These are phyloP conservation scores for Hemileccinum rubropunctum DNA, from an alignment of 768 basidiomycete genomes.

Conservation along the genomic window DNA sequence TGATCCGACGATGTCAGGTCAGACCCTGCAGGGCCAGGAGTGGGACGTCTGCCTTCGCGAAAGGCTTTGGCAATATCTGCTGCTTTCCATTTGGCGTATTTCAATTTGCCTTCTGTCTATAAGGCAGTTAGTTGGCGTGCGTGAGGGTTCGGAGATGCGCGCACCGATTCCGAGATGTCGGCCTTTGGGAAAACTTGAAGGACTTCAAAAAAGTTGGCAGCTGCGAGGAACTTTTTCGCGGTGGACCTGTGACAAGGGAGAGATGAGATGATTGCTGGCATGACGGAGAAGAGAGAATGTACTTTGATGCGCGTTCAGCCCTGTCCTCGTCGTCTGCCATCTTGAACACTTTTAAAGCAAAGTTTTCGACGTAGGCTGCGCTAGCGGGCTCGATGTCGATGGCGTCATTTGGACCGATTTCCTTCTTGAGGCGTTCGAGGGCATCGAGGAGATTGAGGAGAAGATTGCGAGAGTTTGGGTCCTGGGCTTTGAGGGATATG, in stretches of 20 bases:
- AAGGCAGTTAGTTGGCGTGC: not conserved
- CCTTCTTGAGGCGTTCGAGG: slow-evolving; percentile 78
- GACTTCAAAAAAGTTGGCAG: slow-evolving; percentile 92
- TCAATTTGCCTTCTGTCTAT: slow-evolving; percentile 83
- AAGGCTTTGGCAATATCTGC: slow-evolving; percentile 92
- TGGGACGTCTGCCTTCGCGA: slow-evolving; percentile 86
- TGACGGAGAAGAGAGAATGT: slow-evolving; percentile 17
- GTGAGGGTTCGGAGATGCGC: slow-evolving; percentile 16
- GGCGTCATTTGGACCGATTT: slow-evolving; percentile 73
- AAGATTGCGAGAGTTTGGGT: slow-evolving; percentile 58
- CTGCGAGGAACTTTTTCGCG: slow-evolving; percentile 92
- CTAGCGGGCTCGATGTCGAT: slow-evolving; percentile 80
- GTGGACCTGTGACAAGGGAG: slow-evolving; percentile 58
- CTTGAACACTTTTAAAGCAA: slow-evolving; percentile 86
- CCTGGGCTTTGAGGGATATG: slow-evolving; percentile 70
- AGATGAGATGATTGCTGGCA: slow-evolving; percentile 5
- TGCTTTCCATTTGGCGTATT: slow-evolving; percentile 97
- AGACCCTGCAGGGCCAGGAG: slow-evolving; percentile 70
- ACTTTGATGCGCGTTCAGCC: slow-evolving; percentile 73
- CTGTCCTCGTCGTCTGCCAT: slow-evolving; percentile 92
- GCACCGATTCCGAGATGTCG: slow-evolving; percentile 56
- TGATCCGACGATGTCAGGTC: slow-evolving; percentile 22
- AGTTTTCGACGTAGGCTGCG: slow-evolving; percentile 91
- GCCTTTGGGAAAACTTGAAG: slow-evolving; percentile 69
- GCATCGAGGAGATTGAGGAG: slow-evolving; percentile 71